These are phyloP conservation scores for Spinellus fusiger DNA, from an alignment of 192 early-diverging fungal species.

Conservation along the genomic window DNA sequence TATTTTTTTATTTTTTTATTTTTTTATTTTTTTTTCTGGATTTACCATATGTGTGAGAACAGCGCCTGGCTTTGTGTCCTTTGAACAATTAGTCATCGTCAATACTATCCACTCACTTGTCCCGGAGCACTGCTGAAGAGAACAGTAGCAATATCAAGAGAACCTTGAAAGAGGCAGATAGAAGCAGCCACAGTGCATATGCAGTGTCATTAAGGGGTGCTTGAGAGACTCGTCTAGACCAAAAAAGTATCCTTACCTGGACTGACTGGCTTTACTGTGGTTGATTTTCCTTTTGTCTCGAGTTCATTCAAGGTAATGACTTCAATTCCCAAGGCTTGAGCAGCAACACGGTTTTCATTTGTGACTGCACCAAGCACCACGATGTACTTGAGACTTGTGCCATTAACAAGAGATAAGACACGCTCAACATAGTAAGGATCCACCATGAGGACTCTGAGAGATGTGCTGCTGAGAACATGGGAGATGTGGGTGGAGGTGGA, in stretches of 20 bases:
- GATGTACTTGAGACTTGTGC: constrained; percentile 13
- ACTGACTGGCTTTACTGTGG: constrained; percentile 6
- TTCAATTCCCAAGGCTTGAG: constrained; percentile 5
- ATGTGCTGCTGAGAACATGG: constrained; percentile 17
- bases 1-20: background rate
- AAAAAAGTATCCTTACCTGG: constrained; percentile 10
- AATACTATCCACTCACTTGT: constrained; percentile 10
- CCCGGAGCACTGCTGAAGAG: constrained; percentile 11
- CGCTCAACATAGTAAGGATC: background rate
- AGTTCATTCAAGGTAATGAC: constrained; percentile 16
- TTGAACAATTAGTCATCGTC: background rate
- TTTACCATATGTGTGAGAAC: constrained; percentile 33
- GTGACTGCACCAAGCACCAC: constrained; percentile 16
- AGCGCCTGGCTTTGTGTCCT: constrained; percentile 17
- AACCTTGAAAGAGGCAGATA: no score
- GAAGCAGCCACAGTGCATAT: no score
- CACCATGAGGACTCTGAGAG: background rate
- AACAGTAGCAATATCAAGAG: constrained; percentile 23
- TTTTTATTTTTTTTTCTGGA: background rate
- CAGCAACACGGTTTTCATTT: constrained; percentile 1
- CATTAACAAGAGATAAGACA: constrained; percentile 3
- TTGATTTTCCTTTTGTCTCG: background rate
- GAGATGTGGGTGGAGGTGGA: constrained; percentile 16
- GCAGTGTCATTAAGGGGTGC: no score
- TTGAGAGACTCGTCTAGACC: background rate